Conservation (phyloP, 768 basidiomycete genomes). For the Auricularia sp. region DNA sequence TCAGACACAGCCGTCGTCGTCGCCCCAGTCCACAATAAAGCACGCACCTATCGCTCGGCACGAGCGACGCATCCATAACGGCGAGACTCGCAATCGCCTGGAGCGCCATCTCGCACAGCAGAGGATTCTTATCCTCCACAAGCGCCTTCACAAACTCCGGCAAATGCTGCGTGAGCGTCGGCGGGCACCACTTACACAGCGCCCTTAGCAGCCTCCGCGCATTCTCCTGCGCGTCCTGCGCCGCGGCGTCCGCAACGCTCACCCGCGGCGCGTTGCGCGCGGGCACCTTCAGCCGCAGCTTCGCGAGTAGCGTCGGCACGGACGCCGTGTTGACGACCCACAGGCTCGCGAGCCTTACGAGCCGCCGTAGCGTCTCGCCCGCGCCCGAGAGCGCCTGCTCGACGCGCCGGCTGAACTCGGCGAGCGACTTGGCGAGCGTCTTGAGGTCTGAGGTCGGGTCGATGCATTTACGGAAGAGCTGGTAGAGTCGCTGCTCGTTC, state of each 20-base stretch:
- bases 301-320: slow-evolving; percentile 68
- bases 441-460: slow-evolving; percentile 81
- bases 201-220: slow-evolving; percentile 44
- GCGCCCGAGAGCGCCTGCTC: slow-evolving; percentile 56
- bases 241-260: slow-evolving; percentile 28
- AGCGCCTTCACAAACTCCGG: slow-evolving; percentile 67
- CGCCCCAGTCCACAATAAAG: not conserved
- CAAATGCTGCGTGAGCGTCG: slow-evolving; percentile 62
- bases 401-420: slow-evolving; percentile 66
- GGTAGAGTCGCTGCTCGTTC: slow-evolving; percentile 82
- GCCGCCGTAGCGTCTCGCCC: slow-evolving; percentile 48
- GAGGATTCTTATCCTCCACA: slow-evolving; percentile 44
- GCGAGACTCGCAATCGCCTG: slow-evolving; percentile 67
- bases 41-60: slow-evolving; percentile 58
- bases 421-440: slow-evolving; percentile 47
- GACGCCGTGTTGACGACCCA: slow-evolving; percentile 78
- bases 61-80: slow-evolving; percentile 45
- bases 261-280: slow-evolving; percentile 14
- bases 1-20: too few species aligned
- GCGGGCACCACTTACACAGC: slow-evolving; percentile 67
- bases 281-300: slow-evolving; percentile 34
- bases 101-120: slow-evolving; percentile 53
- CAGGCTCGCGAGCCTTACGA: slow-evolving; percentile 62
- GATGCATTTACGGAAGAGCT: slow-evolving; percentile 67
- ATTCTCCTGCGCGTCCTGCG: slow-evolving; percentile 29